Conservation (phyloP, 352 stramenopile genomes). For the Phytophthora pini region DNA sequence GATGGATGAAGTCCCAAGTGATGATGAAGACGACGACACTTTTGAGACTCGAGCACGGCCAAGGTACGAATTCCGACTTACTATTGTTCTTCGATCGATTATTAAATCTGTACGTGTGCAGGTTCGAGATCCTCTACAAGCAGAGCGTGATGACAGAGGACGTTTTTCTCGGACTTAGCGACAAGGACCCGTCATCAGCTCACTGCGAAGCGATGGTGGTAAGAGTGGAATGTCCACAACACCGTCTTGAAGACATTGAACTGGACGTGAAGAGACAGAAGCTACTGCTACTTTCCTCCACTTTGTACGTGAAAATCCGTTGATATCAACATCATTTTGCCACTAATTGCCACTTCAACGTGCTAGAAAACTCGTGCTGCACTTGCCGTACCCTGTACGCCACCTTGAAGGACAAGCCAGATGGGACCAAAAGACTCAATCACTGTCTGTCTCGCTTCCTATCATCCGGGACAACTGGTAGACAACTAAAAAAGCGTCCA, state of each 20-base stretch:
- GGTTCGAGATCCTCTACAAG: constrained; percentile 89
- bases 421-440: constrained; percentile 63
- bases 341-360: constrained; percentile 1
- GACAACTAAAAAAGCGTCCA: constrained; percentile 1
- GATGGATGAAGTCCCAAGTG: constrained; percentile 70
- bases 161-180: constrained; percentile 81
- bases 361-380: constrained; percentile 68
- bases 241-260: constrained; percentile 77
- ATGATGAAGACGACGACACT: constrained; percentile 76
- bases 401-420: constrained; percentile 76
- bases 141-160: constrained; percentile 89
- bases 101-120: constrained; percentile 11
- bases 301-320: constrained; percentile 43
- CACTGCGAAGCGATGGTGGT: constrained; percentile 86
- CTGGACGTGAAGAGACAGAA: constrained; percentile 85
- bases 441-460: constrained; percentile 68
- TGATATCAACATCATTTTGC: background rate
- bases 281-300: constrained; percentile 67
- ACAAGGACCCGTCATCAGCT: constrained; percentile 85
- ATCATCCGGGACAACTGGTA: constrained; percentile 84
- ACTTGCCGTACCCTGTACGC: constrained; percentile 75
- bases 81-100: background rate
- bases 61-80: constrained; percentile 41
- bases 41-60: constrained; percentile 63
- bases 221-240: constrained; percentile 68